Evolutionary conservation across 2,329 filamentous ascomycete species (phyloP), one percentile per base, ranked within the genome.

Genomic region (Hypocreales sp.): DNA sequence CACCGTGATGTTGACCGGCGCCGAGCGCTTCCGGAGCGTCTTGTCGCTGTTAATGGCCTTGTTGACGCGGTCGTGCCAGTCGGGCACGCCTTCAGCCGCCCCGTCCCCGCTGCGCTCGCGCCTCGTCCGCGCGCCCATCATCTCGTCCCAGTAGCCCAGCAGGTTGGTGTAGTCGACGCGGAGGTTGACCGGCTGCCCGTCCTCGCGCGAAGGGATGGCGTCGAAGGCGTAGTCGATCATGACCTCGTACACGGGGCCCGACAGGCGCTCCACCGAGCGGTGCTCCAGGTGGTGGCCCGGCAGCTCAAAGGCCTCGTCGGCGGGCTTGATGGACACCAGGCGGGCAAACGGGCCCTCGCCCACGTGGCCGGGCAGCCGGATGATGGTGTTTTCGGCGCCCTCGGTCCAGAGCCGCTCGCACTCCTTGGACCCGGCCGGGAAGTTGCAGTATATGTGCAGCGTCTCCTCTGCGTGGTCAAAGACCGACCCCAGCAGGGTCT

Each of bases 371-470:
- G 26, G 26, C 7, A 28, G 16, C 5, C n/a, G 20, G 11, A 28
- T 23, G 13, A 28, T 28, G 4, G 26, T 28, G n/a, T 28, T 20
- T 19, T 28, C 15, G n/a, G 26, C 20, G 8, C 21, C 26, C 11
- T 28, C 21, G 4, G 18, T 14, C 26, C 26, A 28, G 15, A 28
- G 16, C 10, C 20, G n/a, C n/a, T 23, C 8, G 26, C 26, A 28
- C 26, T 28, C 20, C 4, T 17, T n/a, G 4, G 26, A 23, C 9
- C 17, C 20, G 9, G 26, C 4, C 5, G n/a, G 15, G 12, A 18
- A 19, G 16, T 28, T 28, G 21, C 26, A 28, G 20, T 28, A 28
- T n/a, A 28, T 16, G 16, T 28, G 12, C n/a, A 28, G 12, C 8
- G 20, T 28, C 21, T 28, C 20, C 16, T 28, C 20, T 10, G 19